These are phyloP conservation scores for Fonsecaea pugnacius DNA, from an alignment of 2,329 filamentous ascomycete species.

Conservation along the genomic window DNA sequence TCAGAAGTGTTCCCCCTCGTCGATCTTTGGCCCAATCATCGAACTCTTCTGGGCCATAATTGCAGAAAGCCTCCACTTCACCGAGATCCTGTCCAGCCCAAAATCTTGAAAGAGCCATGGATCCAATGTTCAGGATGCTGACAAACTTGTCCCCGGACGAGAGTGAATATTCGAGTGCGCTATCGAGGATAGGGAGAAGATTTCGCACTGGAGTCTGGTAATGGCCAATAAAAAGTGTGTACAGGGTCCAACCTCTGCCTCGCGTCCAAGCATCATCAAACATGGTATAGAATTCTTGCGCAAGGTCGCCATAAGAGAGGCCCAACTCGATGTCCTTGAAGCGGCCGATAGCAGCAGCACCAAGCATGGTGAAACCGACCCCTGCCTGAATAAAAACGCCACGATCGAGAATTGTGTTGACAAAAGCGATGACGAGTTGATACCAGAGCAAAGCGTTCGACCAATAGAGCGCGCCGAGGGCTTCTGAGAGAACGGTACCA, in stretches of 20 bases:
- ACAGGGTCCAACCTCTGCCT: constrained; percentile 61
- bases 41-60: constrained; percentile 61
- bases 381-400: constrained; percentile 63
- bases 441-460: constrained; percentile 64
- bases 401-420: constrained; percentile 59
- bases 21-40: constrained; percentile 61
- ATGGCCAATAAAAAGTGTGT: constrained; percentile 67
- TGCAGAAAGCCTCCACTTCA: constrained; percentile 63
- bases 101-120: constrained; percentile 61
- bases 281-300: constrained; percentile 57
- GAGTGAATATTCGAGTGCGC: constrained; percentile 61
- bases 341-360: constrained; percentile 60
- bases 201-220: constrained; percentile 58
- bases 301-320: constrained; percentile 58
- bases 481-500: constrained; percentile 62
- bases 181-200: constrained; percentile 58
- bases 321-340: constrained; percentile 63
- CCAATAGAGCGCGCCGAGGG: constrained; percentile 65
- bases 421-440: constrained; percentile 61
- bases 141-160: constrained; percentile 63
- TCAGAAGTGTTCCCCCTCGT: constrained; percentile 63
- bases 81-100: constrained; percentile 62
- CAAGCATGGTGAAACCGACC: constrained; percentile 63
- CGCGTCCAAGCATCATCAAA: constrained; percentile 60
- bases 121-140: constrained; percentile 62